phyloP scores from a whole-genome alignment of 257 asterid genomes.

The Linaria vulgaris region DNA sequence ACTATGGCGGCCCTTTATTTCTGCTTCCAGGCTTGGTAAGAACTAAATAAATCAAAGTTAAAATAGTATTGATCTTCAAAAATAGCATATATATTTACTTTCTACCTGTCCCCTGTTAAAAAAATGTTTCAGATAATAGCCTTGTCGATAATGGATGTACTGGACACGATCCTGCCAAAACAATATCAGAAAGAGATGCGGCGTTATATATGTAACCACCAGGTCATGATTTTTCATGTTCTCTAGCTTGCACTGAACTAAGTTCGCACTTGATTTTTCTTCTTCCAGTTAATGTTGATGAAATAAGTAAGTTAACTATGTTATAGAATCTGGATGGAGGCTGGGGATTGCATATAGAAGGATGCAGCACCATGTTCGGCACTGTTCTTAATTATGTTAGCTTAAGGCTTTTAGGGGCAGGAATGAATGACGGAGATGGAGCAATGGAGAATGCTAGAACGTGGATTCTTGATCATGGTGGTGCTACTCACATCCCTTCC shows the following conservation, averaged over 20 bases:
- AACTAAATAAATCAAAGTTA: too few relatives aligned
- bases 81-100: too few relatives aligned
- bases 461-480: conserved; percentile 77
- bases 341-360: conserved; percentile 84
- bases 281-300: conserved; percentile 3
- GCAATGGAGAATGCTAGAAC: conserved; percentile 49
- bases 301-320: not conserved
- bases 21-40: conserved; percentile 67
- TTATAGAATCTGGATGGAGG: conserved; percentile 74
- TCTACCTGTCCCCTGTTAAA: too few relatives aligned
- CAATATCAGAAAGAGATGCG: conserved; percentile 60
- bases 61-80: too few relatives aligned
- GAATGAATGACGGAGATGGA: conserved; percentile 33
- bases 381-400: conserved; percentile 58
- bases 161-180: conserved; percentile 37
- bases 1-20: conserved; percentile 77
- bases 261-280: not conserved
- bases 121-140: conserved; percentile 57
- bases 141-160: conserved; percentile 46
- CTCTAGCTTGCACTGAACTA: not conserved
- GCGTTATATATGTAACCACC: conserved; percentile 67
- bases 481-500: conserved; percentile 58
- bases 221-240: conserved; percentile 39
- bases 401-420: conserved; percentile 59
- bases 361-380: conserved; percentile 64